Conservation (phyloP, 2,329 filamentous ascomycete genomes). For the Penicillium decumbens region DNA sequence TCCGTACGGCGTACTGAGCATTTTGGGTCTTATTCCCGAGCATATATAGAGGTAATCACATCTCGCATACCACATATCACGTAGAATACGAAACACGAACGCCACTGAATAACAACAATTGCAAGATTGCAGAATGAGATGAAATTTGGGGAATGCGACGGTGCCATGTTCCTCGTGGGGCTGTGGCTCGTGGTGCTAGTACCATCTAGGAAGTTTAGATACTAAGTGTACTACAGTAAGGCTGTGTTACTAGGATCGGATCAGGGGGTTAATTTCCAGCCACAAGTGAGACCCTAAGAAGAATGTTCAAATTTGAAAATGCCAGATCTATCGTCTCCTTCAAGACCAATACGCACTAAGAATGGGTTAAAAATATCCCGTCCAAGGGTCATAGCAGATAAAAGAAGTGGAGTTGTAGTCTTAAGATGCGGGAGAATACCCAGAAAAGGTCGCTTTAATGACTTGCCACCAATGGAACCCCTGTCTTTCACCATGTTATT, state of each 20-base stretch:
- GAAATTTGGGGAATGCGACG: background rate
- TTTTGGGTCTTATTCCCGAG: background rate
- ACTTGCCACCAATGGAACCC: background rate
- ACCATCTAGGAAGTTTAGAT: background rate
- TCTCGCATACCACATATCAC: background rate
- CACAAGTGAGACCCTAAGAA: too few relatives aligned
- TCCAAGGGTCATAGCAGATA: background rate
- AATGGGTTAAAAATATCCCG: background rate
- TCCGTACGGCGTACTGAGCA: too few relatives aligned
- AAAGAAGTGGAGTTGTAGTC: too few relatives aligned
- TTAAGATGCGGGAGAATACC: background rate
- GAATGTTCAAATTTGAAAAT: too few relatives aligned
- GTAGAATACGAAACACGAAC: background rate
- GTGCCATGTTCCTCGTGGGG: constrained; percentile 8
- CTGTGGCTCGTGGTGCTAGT: constrained; percentile 6
- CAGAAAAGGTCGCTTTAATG: background rate
- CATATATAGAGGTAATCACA: background rate
- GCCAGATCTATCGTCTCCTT: too few relatives aligned
- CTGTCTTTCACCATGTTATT: background rate
- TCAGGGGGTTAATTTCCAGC: too few relatives aligned
- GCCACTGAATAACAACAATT: too few relatives aligned
- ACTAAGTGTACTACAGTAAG: background rate
- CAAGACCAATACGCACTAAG: too few relatives aligned
- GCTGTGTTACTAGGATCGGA: background rate
- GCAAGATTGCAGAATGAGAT: too few relatives aligned